Evolutionary conservation across 2,329 filamentous ascomycete genomes (phyloP).

Genomic region (Botrytis pseudocinerea): DNA sequence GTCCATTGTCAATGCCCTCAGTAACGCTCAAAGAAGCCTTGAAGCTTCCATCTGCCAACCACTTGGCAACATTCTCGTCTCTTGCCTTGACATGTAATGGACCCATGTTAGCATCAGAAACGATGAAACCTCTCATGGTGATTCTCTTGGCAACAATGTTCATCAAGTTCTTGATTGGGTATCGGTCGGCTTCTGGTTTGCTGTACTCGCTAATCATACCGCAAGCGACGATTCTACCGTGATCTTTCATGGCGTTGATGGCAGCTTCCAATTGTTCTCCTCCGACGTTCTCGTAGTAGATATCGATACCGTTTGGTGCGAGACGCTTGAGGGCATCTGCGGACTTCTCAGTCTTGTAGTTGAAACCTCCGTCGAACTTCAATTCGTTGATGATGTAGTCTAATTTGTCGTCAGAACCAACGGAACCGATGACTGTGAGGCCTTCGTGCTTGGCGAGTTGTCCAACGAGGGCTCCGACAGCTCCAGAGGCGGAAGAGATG

Average conservation of each 20-base stretch:
- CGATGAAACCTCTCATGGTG: constrained; percentile 68
- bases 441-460: constrained; percentile 77
- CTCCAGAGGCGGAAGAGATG: constrained; percentile 71
- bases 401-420: constrained; percentile 74
- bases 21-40: constrained; percentile 61
- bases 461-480: constrained; percentile 75
- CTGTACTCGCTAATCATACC: constrained; percentile 73
- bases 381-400: constrained; percentile 73
- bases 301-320: constrained; percentile 72
- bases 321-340: constrained; percentile 63
- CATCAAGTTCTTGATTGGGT: constrained; percentile 63
- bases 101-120: constrained; percentile 61
- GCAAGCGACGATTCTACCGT: constrained; percentile 63
- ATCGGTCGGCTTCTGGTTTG: constrained; percentile 50
- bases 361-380: constrained; percentile 72
- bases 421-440: constrained; percentile 70
- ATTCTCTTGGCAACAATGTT: constrained; percentile 61
- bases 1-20: constrained; percentile 65
- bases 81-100: constrained; percentile 60
- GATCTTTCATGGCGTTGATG: constrained; percentile 60
- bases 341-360: constrained; percentile 76
- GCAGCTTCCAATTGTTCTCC: constrained; percentile 73
- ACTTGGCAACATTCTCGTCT: constrained; percentile 66
- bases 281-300: constrained; percentile 81
- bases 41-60: constrained; percentile 66